Base-by-base conservation (phyloP, 495 filamentous ascomycete species). In the Aspergillus bertholletiae region DNA sequence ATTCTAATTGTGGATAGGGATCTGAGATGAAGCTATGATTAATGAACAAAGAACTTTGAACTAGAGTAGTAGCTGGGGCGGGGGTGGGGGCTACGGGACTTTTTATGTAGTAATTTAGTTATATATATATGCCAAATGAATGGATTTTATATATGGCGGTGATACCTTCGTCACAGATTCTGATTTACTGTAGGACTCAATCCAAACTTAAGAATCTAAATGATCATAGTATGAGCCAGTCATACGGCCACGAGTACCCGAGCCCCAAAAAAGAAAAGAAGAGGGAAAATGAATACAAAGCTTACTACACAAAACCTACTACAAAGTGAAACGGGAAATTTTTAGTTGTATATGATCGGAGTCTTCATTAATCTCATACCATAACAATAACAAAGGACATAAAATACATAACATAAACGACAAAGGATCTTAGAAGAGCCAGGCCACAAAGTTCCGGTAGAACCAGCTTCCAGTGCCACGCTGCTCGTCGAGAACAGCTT, bases 361-460 rank as follows among this genome's bases (percentile, higher is more conserved):
- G 35, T 20, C 46, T 18, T 40, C 34, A 53, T 53, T 44, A n/a
- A 40, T 40, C 23, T 26, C 24, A 27, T 21, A 32, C 15, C 49
- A 46, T 44, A 35, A 21, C 9, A 35, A 21, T 37, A 37, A 48
- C 8, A 27, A 21, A 32, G 8, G 20, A 44, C 15, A 46, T 40
- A 54, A 43, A 40, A 17, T n/a, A 23, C 37, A 52, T 24, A 41
- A 1, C 24, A 5, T 8, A 5, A 15, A 22, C 12, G n/a, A n/a
- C n/a, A n/a, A 43, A 45, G 34, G 2, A 5, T 7, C 11, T 40
- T 57, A 90, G 58, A 89, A 88, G 46, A 90, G 64, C 84, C 84
- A 89, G 1, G 82, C 71, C 21, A 90, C 63, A 61, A 86, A 89
- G 1, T 63, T 80, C 27, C 66, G 66, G 63, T 90, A 90, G 59